Conservation (phyloP, 306 rosid species). For the Gleditsia sinensis region DNA sequence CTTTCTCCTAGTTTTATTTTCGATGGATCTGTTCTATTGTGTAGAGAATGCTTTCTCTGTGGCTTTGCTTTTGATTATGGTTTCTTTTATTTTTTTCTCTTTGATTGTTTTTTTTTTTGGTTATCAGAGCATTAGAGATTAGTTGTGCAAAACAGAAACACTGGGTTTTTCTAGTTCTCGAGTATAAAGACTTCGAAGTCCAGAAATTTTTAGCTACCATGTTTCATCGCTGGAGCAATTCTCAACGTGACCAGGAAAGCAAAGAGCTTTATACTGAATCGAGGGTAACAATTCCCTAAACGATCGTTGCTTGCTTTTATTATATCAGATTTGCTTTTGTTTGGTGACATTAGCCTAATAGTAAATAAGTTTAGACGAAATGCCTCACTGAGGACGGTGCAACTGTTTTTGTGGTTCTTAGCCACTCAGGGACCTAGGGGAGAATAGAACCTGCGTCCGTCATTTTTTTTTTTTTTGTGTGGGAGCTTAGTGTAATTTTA, state of each 20-base stretch:
- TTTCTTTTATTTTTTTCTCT: background rate
- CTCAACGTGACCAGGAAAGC: conserved; percentile 39
- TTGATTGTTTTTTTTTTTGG: no score
- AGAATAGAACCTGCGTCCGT: background rate
- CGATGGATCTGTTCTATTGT: conserved; percentile 29
- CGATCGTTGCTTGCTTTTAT: background rate
- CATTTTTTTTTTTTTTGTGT: background rate
- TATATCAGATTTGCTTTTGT: background rate
- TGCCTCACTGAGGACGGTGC: background rate
- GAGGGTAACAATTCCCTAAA: conserved; percentile 32
- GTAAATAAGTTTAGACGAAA: background rate
- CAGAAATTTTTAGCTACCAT: conserved; percentile 32
- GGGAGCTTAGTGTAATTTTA: conserved; percentile 2
- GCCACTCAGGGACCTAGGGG: conserved; percentile 9
- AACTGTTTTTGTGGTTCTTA: no score
- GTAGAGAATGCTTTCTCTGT: background rate
- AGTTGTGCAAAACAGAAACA: conserved; percentile 27
- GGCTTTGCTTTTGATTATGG: background rate
- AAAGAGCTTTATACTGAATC: conserved; percentile 37
- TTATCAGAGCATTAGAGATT: conserved; percentile 26
- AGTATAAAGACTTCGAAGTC: conserved; percentile 2
- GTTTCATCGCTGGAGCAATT: conserved; percentile 43
- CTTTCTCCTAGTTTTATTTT: background rate
- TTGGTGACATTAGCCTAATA: conserved; percentile 6
- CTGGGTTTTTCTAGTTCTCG: background rate